These are phyloP conservation scores for Sapria himalayana DNA, from an alignment of 345 rosid species.

Conservation along the genomic window DNA sequence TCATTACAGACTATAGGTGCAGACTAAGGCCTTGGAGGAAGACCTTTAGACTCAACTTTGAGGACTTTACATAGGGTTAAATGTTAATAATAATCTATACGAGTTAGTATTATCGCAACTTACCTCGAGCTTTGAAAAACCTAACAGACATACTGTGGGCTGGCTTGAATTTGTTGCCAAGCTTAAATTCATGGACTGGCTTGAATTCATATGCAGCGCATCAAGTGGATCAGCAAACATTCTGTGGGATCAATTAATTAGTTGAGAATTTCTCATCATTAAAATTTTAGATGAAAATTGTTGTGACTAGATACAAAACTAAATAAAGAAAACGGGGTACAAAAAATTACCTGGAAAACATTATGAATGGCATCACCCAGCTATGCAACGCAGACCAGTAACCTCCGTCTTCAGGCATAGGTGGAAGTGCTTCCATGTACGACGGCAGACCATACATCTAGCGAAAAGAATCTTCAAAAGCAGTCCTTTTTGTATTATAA, in stretches of 20 bases:
- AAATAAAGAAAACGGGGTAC: not conserved
- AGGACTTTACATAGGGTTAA: too few species aligned
- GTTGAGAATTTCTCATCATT: too few species aligned
- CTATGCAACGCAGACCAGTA: constrained; percentile 83
- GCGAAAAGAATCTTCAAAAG: constrained; percentile 58
- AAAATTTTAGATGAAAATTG: too few species aligned
- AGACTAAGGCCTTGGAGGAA: too few species aligned
- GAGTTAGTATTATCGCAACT: too few species aligned
- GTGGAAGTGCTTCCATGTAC: constrained; percentile 62
- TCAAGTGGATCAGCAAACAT: constrained; percentile 88
- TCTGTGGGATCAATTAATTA: constrained; percentile 38
- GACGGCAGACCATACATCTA: constrained; percentile 60
- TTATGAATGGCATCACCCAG: constrained; percentile 94
- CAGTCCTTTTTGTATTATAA: constrained; percentile 37
- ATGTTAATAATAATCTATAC: too few species aligned
- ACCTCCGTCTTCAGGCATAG: constrained; percentile 86
- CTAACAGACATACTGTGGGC: constrained; percentile 43
- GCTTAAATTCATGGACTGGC: too few species aligned
- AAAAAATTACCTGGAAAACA: constrained; percentile 56
- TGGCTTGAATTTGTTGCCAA: too few species aligned
- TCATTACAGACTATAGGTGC: too few species aligned
- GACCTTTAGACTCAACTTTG: too few species aligned
- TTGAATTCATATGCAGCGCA: constrained; percentile 37
- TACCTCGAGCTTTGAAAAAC: constrained; percentile 59
- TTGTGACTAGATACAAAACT: too few species aligned